Base-by-base conservation (phyloP, 495 filamentous ascomycete genomes). In the Diplogelasinospora grovesii region DNA sequence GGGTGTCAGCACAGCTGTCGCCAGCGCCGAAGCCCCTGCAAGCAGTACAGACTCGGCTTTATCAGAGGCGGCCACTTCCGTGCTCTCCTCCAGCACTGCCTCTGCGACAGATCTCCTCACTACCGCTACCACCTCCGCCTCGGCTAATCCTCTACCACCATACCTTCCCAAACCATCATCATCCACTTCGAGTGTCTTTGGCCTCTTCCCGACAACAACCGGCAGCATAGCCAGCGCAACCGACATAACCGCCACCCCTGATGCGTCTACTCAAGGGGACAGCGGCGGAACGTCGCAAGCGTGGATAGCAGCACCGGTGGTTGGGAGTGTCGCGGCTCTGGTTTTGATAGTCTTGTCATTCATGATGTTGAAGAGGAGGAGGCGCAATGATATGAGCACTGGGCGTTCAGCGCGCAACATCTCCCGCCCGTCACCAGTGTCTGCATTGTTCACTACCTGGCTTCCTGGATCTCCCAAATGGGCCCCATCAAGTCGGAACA, bases 321-420 rank as follows among this genome's bases (percentile, higher is more conserved):
- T 65, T 2, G 62, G 62, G n/a, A 46, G 52, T 34, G 49, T 63
- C 13, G 62, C 62, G 3, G 62, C 62, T 5, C 38, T 65, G 11
- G 52, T 51, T 3, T 45, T 63, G 10, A 52, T 65, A 9, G 54
- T 56, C 8, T 39, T 63, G 8, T 57, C 60, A 5, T 61, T 65
- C 22, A 49, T 63, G 28, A 49, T 65, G 42, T 55, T 59, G 19
- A 52, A 48, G 48, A 46, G 59, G 16, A 43, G 61, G 3, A 50
- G 59, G n/a, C 53, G 54, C 16, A 29, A 36, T 22, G 25, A 32
- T n/a, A 16, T 19, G 22, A 29, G 29, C 36, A 45, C 20, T 22
- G 36, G 41, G n/a, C n/a, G 22, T 45, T 36, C 6, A 39, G 45
- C 35, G 22, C 22, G 9, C 26, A 41, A 30, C 23, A 45, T 37